Conservation (phyloP, 208 protist genomes). For the Porcisia hertigi region DNA sequence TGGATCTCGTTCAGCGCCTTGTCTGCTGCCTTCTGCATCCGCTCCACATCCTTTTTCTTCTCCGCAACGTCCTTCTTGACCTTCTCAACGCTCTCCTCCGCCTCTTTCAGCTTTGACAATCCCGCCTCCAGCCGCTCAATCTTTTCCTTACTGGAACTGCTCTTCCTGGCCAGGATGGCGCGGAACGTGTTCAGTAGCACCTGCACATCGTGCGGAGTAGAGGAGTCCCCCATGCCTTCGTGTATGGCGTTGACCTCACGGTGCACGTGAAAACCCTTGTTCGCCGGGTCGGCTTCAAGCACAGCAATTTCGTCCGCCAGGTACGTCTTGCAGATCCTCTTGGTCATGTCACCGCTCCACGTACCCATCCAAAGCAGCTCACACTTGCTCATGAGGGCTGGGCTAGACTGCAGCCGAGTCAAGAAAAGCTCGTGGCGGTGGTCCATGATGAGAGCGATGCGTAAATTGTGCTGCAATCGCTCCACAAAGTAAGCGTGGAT, state of each 20-base stretch:
- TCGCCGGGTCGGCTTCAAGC: constrained; percentile 59
- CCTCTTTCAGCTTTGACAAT: constrained; percentile 94
- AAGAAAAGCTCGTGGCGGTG: constrained; percentile 88
- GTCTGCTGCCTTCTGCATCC: constrained; percentile 95
- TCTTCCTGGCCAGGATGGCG: constrained; percentile 76
- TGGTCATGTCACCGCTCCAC: constrained; percentile 89
- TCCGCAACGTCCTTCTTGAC: constrained; percentile 87
- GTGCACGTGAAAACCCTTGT: constrained; percentile 84
- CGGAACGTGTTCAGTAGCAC: constrained; percentile 87
- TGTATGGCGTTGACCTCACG: constrained; percentile 89
- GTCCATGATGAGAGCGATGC: constrained; percentile 95
- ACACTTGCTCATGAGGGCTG: constrained; percentile 94
- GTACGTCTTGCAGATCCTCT: constrained; percentile 79
- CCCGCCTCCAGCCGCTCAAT: constrained; percentile 88
- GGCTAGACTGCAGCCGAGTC: constrained; percentile 93
- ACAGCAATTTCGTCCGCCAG: constrained; percentile 71
- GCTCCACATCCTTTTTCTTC: constrained; percentile 90
- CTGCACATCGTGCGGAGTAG: constrained; percentile 88
- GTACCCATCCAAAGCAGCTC: constrained; percentile 94
- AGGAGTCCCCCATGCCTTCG: constrained; percentile 50
- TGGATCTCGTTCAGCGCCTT: constrained; percentile 94
- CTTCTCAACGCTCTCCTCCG: constrained; percentile 89
- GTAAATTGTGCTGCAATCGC: constrained; percentile 91
- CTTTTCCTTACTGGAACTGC: constrained; percentile 67
- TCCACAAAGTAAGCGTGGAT: constrained; percentile 86